phyloP scores from a whole-genome alignment of 2,329 filamentous ascomycete species.

The Calonectria henricotiae region DNA sequence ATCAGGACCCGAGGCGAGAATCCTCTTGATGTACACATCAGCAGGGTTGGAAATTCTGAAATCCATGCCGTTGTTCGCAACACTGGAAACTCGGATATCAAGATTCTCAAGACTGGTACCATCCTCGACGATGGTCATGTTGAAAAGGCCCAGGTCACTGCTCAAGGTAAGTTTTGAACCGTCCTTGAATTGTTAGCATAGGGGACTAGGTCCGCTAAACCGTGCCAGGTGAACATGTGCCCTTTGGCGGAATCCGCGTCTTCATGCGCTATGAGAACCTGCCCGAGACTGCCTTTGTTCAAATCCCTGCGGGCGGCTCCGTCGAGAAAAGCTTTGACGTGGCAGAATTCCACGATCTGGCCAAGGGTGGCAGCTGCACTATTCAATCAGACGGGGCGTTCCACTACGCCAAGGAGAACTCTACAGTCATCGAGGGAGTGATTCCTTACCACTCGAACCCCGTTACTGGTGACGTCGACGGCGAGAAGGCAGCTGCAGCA shows the following conservation, averaged over 20 bases:
- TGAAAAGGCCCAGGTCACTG: conserved; percentile 7
- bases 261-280: conserved; percentile 62
- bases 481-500: conserved; percentile 65
- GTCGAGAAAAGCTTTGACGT: conserved; percentile 67
- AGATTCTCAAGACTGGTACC: conserved; percentile 14
- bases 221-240: conserved; percentile 46
- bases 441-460: conserved; percentile 71
- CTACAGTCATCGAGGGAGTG: conserved; percentile 64
- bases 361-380: conserved; percentile 66
- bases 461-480: conserved; percentile 71
- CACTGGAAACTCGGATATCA: conserved; percentile 5
- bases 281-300: conserved; percentile 63
- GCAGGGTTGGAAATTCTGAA: conserved; percentile 12
- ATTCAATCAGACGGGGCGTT: conserved; percentile 70
- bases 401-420: conserved; percentile 67
- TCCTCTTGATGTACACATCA: neutral
- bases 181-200: neutral
- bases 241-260: conserved; percentile 68
- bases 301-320: conserved; percentile 62
- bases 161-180: neutral
- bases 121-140: conserved; percentile 15
- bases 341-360: conserved; percentile 66
- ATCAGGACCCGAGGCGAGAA: neutral
- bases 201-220: neutral
- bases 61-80: conserved; percentile 6